Evolutionary conservation across 2,329 filamentous ascomycete species (phyloP).

Genomic region (Parascedosporium putredinis): DNA sequence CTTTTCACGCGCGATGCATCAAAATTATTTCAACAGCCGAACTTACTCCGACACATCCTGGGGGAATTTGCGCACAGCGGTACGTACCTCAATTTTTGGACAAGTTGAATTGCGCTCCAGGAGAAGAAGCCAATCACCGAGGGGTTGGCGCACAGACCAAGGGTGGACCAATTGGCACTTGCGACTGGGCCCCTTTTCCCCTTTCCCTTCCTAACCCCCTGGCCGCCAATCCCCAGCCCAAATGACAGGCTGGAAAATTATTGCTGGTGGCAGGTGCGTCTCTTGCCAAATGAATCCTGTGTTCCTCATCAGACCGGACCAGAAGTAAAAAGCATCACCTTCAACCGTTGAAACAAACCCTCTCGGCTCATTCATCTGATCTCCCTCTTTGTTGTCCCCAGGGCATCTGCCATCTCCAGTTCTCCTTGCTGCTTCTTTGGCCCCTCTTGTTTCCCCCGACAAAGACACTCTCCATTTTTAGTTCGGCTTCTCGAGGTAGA

Average conservation of each 20-base stretch:
- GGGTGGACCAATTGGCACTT: constrained; percentile 10
- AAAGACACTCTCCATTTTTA: background rate
- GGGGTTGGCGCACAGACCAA: constrained; percentile 8
- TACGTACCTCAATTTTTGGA: constrained; percentile 7
- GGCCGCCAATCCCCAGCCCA: constrained; percentile 5
- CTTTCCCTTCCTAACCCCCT: constrained; percentile 19
- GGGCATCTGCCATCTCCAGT: background rate
- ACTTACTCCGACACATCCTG: constrained; percentile 6
- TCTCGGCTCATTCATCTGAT: constrained; percentile 3
- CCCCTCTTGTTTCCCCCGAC: background rate
- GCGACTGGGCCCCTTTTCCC: constrained; percentile 28
- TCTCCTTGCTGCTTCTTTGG: background rate
- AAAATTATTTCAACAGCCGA: constrained; percentile 9
- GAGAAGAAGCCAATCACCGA: constrained; percentile 14
- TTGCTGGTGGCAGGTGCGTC: constrained; percentile 8
- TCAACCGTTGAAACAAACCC: constrained; percentile 8
- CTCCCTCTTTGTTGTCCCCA: constrained; percentile 7
- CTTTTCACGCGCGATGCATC: constrained; percentile 5
- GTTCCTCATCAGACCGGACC: constrained; percentile 1
- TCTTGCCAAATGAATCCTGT: background rate
- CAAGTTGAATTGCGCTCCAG: constrained; percentile 1
- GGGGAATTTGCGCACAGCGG: too few species aligned
- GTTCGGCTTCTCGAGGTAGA: background rate
- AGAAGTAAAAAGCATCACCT: constrained; percentile 6
- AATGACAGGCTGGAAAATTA: constrained; percentile 9